Evolutionary conservation across 2,329 filamentous ascomycete species (phyloP), one percentile per base, ranked within the genome.

Genomic region (Laburnicola sp.): DNA sequence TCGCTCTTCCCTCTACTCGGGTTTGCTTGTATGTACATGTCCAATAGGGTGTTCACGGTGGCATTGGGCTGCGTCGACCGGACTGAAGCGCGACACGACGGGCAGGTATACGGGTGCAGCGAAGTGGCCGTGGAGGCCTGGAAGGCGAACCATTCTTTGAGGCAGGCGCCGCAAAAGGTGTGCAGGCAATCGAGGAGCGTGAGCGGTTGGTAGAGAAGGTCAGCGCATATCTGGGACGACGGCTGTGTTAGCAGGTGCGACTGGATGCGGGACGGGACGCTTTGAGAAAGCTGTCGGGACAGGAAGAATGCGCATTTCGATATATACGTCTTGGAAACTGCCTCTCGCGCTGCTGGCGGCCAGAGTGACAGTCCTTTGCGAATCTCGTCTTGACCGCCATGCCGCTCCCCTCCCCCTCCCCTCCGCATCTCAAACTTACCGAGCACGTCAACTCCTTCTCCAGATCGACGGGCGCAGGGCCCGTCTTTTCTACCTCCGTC

Each of bases 391-490:
- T 36, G 32, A 37, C 37, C 36, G 43, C 41, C 36, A 6, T 22
- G 11, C 25, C 34, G 40, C 37, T 32, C 36, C 39, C 34, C 36
- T 8, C 36, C 56, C 51, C 48, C 39, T 47, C 52, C 54, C 53
- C 44, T 41, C 43, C 50, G 37, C 54, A 41, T 55, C 47, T 45
- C 45, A 56, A 40, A 84, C 88, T 77, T 82, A 96, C 92, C 71
- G 93, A 96, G 78, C 93, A 97, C 47, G 88, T 92, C 76, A 97
- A 79, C 82, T 99, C 94, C 74, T 87, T 93, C 77, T 97, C 94
- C 63, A 97, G 80, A 74, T 95, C 90, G 64, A 79, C 68, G 46
- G 80, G 68, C 66, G 79, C 70, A 50, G 80, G 68, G 42, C 76
- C 78, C 39, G 56, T 56, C 46, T 59, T 57, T 57, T 63, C 59